Percentiles rank a stretch among this genome's conserved stretches.
Evolutionary conservation across 108 stramenopile species (phyloP).

Genomic region (Discostella stelligeroides): DNA sequence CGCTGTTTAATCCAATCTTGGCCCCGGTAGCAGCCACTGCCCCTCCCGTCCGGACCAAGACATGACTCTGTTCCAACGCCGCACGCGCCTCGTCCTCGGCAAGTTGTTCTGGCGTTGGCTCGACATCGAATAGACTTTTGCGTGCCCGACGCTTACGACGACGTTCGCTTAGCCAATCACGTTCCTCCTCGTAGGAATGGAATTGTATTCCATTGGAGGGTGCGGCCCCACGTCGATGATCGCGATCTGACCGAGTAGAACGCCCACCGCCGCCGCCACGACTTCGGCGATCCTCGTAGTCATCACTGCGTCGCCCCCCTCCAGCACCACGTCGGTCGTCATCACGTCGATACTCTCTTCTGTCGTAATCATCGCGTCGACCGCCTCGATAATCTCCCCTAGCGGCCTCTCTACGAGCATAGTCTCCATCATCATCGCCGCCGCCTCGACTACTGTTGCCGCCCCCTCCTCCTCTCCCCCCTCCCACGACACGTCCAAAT

Average conservation of each 20-base stretch:
- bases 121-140: conserved; percentile 70
- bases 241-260: conserved; percentile 10
- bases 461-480: conserved; percentile 2
- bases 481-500: conserved; percentile 13
- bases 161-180: conserved; percentile 80
- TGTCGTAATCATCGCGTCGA: background rate
- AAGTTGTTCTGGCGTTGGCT: conserved; percentile 71
- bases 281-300: background rate
- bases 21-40: conserved; percentile 30
- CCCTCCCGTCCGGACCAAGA: conserved; percentile 19
- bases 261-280: conserved; percentile 26
- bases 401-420: background rate
- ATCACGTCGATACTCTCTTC: conserved; percentile 1
- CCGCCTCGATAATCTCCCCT: background rate
- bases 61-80: conserved; percentile 31
- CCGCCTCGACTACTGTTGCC: background rate
- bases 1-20: conserved; percentile 6
- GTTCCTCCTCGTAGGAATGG: conserved; percentile 80
- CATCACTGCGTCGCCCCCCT: conserved; percentile 17
- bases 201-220: conserved; percentile 40
- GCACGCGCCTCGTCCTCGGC: conserved; percentile 58
- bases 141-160: conserved; percentile 72
- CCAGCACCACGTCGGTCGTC: conserved; percentile 28
- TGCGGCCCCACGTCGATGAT: conserved; percentile 6
- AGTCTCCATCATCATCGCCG: background rate